phyloP scores from a whole-genome alignment of 257 asterid species.

The Capsicum pubescens region DNA sequence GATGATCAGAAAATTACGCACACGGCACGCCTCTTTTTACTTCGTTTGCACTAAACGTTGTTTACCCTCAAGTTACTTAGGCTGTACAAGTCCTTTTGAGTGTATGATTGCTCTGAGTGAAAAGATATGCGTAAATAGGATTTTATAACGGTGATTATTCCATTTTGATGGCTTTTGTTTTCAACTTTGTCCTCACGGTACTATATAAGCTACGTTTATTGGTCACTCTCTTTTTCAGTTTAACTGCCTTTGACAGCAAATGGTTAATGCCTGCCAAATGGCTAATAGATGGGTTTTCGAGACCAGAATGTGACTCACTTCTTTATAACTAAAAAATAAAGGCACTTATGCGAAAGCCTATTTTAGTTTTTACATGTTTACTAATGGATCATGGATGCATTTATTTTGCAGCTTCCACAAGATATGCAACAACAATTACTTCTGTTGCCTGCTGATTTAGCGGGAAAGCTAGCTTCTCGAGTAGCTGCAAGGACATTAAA shows the following conservation, averaged over 20 bases:
- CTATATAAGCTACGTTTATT: neutral
- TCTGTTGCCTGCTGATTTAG: constrained; percentile 70
- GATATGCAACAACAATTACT: constrained; percentile 66
- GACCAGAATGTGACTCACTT: neutral
- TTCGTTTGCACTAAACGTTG: neutral
- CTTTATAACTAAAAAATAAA: neutral
- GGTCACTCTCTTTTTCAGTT: neutral
- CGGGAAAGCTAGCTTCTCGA: constrained; percentile 71
- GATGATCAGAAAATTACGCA: neutral
- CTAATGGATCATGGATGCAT: neutral
- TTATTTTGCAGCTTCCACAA: constrained; percentile 74
- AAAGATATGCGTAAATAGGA: neutral
- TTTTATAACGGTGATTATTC: neutral
- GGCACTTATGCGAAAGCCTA: neutral
- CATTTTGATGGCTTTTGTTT: neutral
- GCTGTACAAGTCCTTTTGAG: neutral
- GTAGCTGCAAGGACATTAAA: constrained; percentile 75
- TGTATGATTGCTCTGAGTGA: neutral
- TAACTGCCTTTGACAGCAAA: neutral
- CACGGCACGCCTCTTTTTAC: neutral
- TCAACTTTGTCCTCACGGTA: neutral
- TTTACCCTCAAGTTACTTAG: neutral
- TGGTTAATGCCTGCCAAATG: neutral
- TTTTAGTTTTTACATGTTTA: neutral
- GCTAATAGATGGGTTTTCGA: neutral